Evolutionary conservation across 805 yeast genomes (phyloP).

Genomic region (Naumovozyma castellii): DNA sequence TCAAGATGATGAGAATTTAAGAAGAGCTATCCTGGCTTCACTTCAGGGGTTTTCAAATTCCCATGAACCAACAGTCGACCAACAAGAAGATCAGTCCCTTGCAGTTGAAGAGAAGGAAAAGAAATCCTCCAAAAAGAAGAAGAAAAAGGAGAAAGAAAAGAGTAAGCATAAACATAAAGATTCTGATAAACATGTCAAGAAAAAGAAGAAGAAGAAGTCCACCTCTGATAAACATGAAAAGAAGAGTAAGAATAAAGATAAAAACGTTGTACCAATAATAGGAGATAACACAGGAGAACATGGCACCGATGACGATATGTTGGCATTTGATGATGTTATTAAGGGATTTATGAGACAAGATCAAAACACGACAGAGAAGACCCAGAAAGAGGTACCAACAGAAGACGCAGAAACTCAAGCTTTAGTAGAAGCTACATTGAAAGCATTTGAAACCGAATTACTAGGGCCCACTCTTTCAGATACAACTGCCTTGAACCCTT

Average conservation of each 20-base stretch:
- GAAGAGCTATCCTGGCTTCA: slow-evolving; percentile 27
- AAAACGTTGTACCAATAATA: neutral
- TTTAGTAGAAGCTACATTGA: slow-evolving; percentile 27
- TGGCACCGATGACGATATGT: slow-evolving; percentile 11
- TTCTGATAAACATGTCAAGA: slow-evolving; percentile 5
- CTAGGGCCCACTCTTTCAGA: slow-evolving; percentile 10
- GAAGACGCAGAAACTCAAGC: slow-evolving; percentile 28
- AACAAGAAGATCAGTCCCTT: slow-evolving; percentile 11
- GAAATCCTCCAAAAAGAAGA: slow-evolving; percentile 15
- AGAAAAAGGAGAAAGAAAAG: slow-evolving; percentile 15
- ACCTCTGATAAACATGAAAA: slow-evolving; percentile 4
- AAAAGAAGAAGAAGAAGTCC: slow-evolving; percentile 6
- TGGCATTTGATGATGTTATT: slow-evolving; percentile 27
- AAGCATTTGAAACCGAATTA: slow-evolving; percentile 27
- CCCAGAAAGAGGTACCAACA: neutral
- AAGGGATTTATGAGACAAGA: slow-evolving; percentile 24
- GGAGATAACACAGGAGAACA: neutral
- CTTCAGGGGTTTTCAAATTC: slow-evolving; percentile 15
- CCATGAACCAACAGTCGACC: slow-evolving; percentile 3
- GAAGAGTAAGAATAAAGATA: slow-evolving; percentile 3
- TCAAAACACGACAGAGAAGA: neutral
- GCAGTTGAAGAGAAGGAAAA: slow-evolving; percentile 4
- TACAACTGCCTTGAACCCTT: slow-evolving; percentile 1
- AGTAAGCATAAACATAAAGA: slow-evolving; percentile 8
- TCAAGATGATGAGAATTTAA: slow-evolving; percentile 28